phyloP scores from a whole-genome alignment of 1,139 yeast genomes.

The Zygosaccharomyces sapae region DNA sequence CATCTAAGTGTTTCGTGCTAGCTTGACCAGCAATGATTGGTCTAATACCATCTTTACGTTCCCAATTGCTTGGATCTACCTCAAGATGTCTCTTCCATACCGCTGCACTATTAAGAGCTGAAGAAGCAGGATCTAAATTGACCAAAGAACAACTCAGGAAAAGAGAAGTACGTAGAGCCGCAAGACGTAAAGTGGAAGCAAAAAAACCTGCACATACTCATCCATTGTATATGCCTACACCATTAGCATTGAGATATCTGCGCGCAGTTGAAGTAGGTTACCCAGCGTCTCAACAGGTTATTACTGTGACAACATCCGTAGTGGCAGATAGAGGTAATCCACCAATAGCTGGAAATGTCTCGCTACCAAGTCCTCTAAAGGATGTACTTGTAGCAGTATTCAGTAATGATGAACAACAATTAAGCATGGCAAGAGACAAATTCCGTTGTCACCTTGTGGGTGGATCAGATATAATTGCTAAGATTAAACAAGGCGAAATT shows the following conservation, averaged over 20 bases:
- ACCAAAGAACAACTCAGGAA: slow-evolving; percentile 32
- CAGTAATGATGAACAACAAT: slow-evolving; percentile 52
- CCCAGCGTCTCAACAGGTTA: slow-evolving; percentile 61
- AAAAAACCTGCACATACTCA: slow-evolving; percentile 44
- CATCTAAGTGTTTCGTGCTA: background rate
- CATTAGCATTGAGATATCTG: slow-evolving; percentile 69
- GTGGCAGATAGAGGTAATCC: slow-evolving; percentile 76
- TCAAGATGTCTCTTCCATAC: slow-evolving; percentile 15
- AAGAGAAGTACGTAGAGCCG: slow-evolving; percentile 29
- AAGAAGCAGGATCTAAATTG: slow-evolving; percentile 20
- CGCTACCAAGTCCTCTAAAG: slow-evolving; percentile 68
- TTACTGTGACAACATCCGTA: slow-evolving; percentile 62
- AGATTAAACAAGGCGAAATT: slow-evolving; percentile 52
- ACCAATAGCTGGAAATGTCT: slow-evolving; percentile 68
- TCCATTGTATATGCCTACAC: slow-evolving; percentile 68
- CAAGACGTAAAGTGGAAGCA: slow-evolving; percentile 30
- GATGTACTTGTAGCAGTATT: slow-evolving; percentile 64
- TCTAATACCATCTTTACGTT: slow-evolving; percentile 1
- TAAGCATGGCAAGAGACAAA: slow-evolving; percentile 50
- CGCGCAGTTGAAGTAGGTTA: slow-evolving; percentile 91
- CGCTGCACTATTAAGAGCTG: slow-evolving; percentile 12
- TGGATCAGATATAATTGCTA: slow-evolving; percentile 64
- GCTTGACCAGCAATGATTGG: slow-evolving; percentile 2
- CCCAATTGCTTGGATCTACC: background rate
- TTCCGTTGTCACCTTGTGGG: slow-evolving; percentile 62